These are phyloP conservation scores for Cladosporium sp. DNA, from an alignment of 2,329 filamentous ascomycete genomes.

Conservation along the genomic window DNA sequence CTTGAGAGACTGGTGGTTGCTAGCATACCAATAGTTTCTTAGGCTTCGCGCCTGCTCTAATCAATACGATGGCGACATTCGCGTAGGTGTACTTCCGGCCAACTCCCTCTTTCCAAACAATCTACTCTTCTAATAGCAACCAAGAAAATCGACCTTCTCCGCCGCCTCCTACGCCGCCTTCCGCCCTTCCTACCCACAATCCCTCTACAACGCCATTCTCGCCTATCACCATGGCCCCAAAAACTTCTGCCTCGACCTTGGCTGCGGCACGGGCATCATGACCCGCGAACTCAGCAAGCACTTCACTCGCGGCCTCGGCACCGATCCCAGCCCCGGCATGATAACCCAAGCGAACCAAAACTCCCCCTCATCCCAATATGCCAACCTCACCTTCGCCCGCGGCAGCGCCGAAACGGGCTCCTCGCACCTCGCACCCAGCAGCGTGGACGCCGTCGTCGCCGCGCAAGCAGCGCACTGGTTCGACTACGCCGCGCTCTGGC, in stretches of 20 bases:
- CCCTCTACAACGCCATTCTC: constrained; percentile 50
- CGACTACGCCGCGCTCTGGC: constrained; percentile 51
- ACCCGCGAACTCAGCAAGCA: constrained; percentile 48
- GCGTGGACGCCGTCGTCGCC: constrained; percentile 47
- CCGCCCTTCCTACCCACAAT: constrained; percentile 52
- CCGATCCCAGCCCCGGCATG: constrained; percentile 56
- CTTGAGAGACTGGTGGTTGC: too few relatives aligned
- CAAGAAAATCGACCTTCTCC: constrained; percentile 48
- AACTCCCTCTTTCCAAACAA: neutral
- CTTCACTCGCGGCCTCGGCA: constrained; percentile 48
- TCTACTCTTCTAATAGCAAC: neutral
- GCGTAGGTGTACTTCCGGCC: constrained; percentile 33
- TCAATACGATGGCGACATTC: constrained; percentile 42
- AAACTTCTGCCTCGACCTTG: constrained; percentile 49
- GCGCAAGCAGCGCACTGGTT: constrained; percentile 63
- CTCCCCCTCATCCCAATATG: constrained; percentile 19
- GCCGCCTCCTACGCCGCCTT: constrained; percentile 54
- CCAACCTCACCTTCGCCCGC: constrained; percentile 43
- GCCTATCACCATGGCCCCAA: constrained; percentile 44
- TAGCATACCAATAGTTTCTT: too few relatives aligned
- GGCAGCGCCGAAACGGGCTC: constrained; percentile 50
- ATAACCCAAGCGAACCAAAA: constrained; percentile 29
- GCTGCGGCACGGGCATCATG: constrained; percentile 56
- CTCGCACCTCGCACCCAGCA: constrained; percentile 41
- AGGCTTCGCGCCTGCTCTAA: neutral